These are phyloP conservation scores for Yamadazyma scolyti DNA, from an alignment of 805 yeast genomes.

Conservation along the genomic window DNA sequence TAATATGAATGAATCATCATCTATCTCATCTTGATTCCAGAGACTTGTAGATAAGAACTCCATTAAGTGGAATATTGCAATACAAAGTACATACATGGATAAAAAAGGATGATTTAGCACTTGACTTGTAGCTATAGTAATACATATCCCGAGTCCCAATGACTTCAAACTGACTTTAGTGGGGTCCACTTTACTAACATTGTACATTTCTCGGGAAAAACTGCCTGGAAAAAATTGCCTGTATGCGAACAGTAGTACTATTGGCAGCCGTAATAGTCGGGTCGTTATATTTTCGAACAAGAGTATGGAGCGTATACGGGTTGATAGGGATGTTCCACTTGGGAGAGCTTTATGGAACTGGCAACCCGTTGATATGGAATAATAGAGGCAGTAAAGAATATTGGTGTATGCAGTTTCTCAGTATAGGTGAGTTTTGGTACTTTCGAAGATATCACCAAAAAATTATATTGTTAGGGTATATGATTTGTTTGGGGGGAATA, in stretches of 20 bases:
- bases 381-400: slow-evolving; percentile 30
- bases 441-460: neutral
- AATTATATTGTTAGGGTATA: slow-evolving; percentile 10
- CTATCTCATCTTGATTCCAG: slow-evolving; percentile 64
- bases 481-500: slow-evolving; percentile 18
- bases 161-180: slow-evolving; percentile 30
- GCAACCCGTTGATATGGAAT: slow-evolving; percentile 28
- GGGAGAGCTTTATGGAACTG: slow-evolving; percentile 26
- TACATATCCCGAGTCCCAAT: slow-evolving; percentile 24
- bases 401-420: slow-evolving; percentile 24
- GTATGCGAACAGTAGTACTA: slow-evolving; percentile 13
- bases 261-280: slow-evolving; percentile 17
- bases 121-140: no score
- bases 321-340: slow-evolving; percentile 7
- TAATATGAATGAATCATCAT: slow-evolving; percentile 51
- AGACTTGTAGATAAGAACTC: slow-evolving; percentile 81
- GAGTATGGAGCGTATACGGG: slow-evolving; percentile 1
- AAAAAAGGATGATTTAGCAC: slow-evolving; percentile 9
- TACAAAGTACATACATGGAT: slow-evolving; percentile 45
- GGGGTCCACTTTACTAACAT: slow-evolving; percentile 25
- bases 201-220: slow-evolving; percentile 17
- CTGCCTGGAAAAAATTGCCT: slow-evolving; percentile 14
- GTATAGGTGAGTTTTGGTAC: slow-evolving; percentile 5
- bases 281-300: slow-evolving; percentile 1
- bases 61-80: slow-evolving; percentile 69